Base-by-base conservation (phyloP, 306 rosid species). In the Inga laurina region DNA sequence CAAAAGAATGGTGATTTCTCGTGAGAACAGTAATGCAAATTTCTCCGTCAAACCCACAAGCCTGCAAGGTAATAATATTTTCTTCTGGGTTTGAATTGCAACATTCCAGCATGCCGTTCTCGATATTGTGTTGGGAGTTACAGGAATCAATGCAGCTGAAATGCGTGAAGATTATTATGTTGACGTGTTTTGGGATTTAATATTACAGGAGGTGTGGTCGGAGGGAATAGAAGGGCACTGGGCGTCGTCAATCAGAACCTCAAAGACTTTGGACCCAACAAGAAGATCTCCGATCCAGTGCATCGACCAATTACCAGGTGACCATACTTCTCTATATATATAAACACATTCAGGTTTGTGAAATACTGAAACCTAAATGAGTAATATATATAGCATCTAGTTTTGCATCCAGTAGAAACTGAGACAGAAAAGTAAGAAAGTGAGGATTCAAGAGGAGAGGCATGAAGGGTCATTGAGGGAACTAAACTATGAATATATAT, bases 281-380 rank as follows among this genome's bases (percentile, higher is more conserved):
- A 93, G 84, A 90, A 93, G 91, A 94, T 86, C 84, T 95, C 90
- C 21, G 91, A 91, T 90, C 88, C 86, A 51, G 84, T 82, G 4
- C 93, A 90, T 75, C 88, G 97, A 68, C 97, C 95, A 32, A 90
- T 93, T 57, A 91, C 95, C 6, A 88, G 97, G 95, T 91, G 72
- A 19, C 84, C 45, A 27, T 80, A 43, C 45, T 15, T 12, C 8
- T 24, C 68, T 62, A 37, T 62, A 4, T 59, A 32, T 22, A 32
- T 10, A 12, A 1, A 0, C n/a, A 1, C 64, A 1, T 16, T 62
- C 68, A 11, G 35, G 12, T 27, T 22, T n/a, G 34, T 22, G 7
- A 59, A 57, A 57, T 57, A 7, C 13, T 57, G 64, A 57, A 59
- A 59, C 34, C 32, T 21, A n/a, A n/a, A 57, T 57, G 64, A n/a